Evolutionary conservation across 2,329 filamentous ascomycete genomes (phyloP), one percentile per base, ranked within the genome.

Genomic region (Sphaceloma murrayae): DNA sequence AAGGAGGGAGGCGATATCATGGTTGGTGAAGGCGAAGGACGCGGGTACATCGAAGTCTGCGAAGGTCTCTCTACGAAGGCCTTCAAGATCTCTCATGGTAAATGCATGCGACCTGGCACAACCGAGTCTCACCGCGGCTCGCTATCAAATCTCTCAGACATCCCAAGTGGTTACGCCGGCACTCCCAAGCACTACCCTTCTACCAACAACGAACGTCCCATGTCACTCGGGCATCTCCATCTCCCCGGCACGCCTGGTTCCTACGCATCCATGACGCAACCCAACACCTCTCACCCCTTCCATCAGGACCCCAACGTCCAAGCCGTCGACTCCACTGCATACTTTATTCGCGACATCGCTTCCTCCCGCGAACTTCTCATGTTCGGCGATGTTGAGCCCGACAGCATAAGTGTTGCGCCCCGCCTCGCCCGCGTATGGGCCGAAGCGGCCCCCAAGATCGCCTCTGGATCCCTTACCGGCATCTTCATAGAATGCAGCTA

Each of bases 401-500:
- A 98, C 62, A 81, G 78, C 6, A 65, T 96, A 18, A 93, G 86
- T 0, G 64, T 89, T 2, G 81, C 77, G 1, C 87, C 89, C 1
- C 78, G 88, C 17, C 96, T 91, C 52, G 66, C 73, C n/a, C 69
- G 71, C 10, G 78, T 98, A 10, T 98, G 91, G 91, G 74, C 77
- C 52, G 84, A 91, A 56, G 89, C 89, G 0, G 89, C 88, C 0
- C 82, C 82, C 6, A 94, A 93, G 58, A 78, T 98, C 18, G 82
- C 72, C 0, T 66, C 71, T 0, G 85, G 85, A 1, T 70, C 73
- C 3, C 71, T 98, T 0, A 74, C 72, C 0, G 89, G 82, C 8
- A 82, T 98, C 9, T 89, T 96, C 58, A 93, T 98, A 54, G 91
- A 98, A 67, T 96, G 89, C 62, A 94, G 85, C 49, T 98, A 89